Evolutionary conservation across 768 basidiomycete species (phyloP).

Genomic region (Tricholoma terreum): DNA sequence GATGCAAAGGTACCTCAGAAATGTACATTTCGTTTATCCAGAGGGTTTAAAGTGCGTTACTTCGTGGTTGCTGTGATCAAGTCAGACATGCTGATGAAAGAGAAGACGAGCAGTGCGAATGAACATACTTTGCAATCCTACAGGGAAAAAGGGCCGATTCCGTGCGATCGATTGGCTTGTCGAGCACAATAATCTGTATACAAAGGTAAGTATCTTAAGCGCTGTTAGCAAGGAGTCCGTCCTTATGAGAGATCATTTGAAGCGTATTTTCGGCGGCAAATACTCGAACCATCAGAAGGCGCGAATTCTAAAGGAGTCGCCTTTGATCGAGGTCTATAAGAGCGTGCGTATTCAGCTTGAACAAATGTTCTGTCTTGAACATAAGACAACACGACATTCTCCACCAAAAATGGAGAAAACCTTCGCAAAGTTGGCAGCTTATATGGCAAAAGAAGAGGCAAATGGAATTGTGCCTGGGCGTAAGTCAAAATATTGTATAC

Average conservation of each 20-base stretch:
- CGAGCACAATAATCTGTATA: slow-evolving; percentile 42
- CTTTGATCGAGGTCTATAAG: slow-evolving; percentile 32
- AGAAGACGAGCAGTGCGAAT: slow-evolving; percentile 21
- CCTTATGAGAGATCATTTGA: neutral
- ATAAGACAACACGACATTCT: slow-evolving; percentile 23
- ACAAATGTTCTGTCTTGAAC: slow-evolving; percentile 22
- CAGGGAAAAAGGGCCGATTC: slow-evolving; percentile 27
- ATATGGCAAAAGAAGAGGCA: slow-evolving; percentile 13
- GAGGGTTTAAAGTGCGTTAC: slow-evolving; percentile 7
- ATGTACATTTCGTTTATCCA: slow-evolving; percentile 13
- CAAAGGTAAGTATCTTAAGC: slow-evolving; percentile 28
- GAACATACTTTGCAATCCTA: slow-evolving; percentile 36
- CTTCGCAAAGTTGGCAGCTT: slow-evolving; percentile 13
- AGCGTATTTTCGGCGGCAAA: slow-evolving; percentile 33
- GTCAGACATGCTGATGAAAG: neutral
- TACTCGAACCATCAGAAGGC: slow-evolving; percentile 31
- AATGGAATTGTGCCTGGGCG: slow-evolving; percentile 6
- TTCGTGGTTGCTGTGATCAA: neutral
- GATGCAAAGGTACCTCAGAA: slow-evolving; percentile 9
- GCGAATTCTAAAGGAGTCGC: slow-evolving; percentile 31
- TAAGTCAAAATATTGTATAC: slow-evolving; percentile 1
- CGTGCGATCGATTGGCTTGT: slow-evolving; percentile 37
- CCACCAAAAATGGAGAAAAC: slow-evolving; percentile 26
- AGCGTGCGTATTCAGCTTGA: slow-evolving; percentile 21
- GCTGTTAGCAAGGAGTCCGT: neutral